Base-by-base conservation (phyloP, 2,329 filamentous ascomycete species). In the Huntiella savannae region DNA sequence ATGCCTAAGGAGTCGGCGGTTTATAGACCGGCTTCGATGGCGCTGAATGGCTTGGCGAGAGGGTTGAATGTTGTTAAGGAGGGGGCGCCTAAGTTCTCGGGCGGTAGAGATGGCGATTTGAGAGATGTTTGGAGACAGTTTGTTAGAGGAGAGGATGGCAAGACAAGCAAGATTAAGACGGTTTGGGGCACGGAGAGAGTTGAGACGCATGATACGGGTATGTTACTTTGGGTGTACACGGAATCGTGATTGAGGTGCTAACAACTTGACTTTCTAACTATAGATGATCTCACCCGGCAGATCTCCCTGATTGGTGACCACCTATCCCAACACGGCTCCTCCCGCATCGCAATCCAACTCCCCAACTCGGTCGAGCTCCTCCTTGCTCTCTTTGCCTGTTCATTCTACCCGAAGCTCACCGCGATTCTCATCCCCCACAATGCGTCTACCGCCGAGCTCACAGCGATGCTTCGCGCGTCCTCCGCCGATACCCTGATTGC, bases 361-460 rank as follows among this genome's bases (percentile, higher is more conserved):
- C 85, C 87, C 38, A 95, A 98, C 67, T 94, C 86, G 40, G 70
- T 93, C 55, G 91, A 98, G 62, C 76, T 93, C 51, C 66, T 98
- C 43, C 72, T 75, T 33, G 71, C 81, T 5, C 66, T 96, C 15
- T 93, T 98, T 56, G 85, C 87, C 48, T 87, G 82, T 59, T 77
- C 83, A 52, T 96, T 95, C 64, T 88, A 93, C 61, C 57, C 62
- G 12, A 82, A 81, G 56, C 70, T 93, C 55, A 85, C 79, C 8
- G 77, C 81, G n/a, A 73, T 94, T 41, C 67, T 96, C 45, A 67
- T 98, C 35, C 88, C 91, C 0, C 92, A 85, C 59, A 78, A 87
- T 55, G 72, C 87, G 52, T 64, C 79, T 3, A 72, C 81, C 37
- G 69, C 80, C 33, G 70, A 71, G 44, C 68, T 93, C 22, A 70